phyloP scores from a whole-genome alignment of 306 rosid species.

The Senna siamea region DNA sequence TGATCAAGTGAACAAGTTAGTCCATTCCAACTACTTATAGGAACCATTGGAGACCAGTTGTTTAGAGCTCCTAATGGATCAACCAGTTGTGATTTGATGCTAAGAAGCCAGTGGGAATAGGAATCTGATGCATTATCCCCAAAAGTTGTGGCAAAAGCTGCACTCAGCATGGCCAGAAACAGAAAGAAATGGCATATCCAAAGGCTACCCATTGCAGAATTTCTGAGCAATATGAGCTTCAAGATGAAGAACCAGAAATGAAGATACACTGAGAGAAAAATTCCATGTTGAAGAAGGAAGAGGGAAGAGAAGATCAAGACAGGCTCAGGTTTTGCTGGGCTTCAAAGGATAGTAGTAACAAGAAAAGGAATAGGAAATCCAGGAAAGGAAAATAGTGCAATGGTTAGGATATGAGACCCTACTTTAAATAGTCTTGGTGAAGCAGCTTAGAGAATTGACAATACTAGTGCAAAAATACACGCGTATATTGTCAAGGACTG shows the following conservation, averaged over 20 bases:
- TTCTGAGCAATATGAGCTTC: constrained; percentile 38
- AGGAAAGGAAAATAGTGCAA: constrained; percentile 39
- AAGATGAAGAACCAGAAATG: constrained; percentile 42
- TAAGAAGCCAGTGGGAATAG: constrained; percentile 64
- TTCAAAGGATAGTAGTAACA: constrained; percentile 31
- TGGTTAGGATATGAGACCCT: constrained; percentile 34
- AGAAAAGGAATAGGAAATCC: constrained; percentile 34
- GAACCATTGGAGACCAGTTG: constrained; percentile 71
- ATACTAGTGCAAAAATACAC: not conserved
- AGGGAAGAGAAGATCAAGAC: constrained; percentile 26
- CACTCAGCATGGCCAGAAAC: constrained; percentile 43
- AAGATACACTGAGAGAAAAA: constrained; percentile 29
- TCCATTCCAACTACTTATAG: constrained; percentile 77
- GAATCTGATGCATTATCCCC: constrained; percentile 57
- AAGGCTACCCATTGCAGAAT: constrained; percentile 51
- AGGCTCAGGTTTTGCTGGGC: constrained; percentile 15
- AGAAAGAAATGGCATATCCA: constrained; percentile 52
- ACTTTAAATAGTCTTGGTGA: constrained; percentile 54
- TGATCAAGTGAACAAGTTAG: constrained; percentile 64
- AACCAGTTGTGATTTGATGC: constrained; percentile 64
- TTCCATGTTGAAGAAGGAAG: constrained; percentile 38
- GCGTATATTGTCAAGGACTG: too few species aligned
- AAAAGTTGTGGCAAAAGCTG: constrained; percentile 46
- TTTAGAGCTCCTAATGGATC: constrained; percentile 67
- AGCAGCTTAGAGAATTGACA: constrained; percentile 40